Base-by-base conservation (phyloP, 805 yeast genomes). In the Dipodascus albidus region DNA sequence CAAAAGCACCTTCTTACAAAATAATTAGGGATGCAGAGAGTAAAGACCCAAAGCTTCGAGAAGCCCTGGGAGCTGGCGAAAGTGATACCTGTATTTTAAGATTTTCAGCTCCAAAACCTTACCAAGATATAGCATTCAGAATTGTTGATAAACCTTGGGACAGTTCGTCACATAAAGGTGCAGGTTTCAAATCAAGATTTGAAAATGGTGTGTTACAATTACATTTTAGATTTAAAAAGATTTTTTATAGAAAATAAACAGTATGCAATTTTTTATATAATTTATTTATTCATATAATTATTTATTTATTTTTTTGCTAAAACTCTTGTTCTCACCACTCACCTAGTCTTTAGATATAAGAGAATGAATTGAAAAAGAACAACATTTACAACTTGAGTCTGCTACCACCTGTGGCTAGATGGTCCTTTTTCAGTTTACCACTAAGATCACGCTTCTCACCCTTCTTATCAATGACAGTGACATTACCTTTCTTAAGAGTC, bases 391-490 rank as follows among this genome's bases (percentile, higher is more conserved):
- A 59, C 58, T 71, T 69, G 48, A 70, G 57, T 47, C 62, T 58
- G 3, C 62, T 49, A 3, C 64, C 60, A 6, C 54, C 51, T 3
- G 56, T 49, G 33, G 58, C 57, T 17, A 56, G 68, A 51, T 65
- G 63, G 15, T 73, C 72, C 63, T 74, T 79, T 61, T 79, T 79
- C 50, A 76, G 66, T 54, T 83, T 79, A 65, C 96, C 96, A 58
- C 74, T 76, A 56, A 83, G 75, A 66, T 86, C 93, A 52, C 82
- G 77, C 70, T 79, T 78, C 63, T 82, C 82, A 62, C 96, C 96
- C 65, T 79, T 78, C 60, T 77, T 80, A 63, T 83, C 88, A 63
- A 87, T 82, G 57, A 87, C 78, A 1, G 93, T 85, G 60, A 87
- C 80, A 62, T 87, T 87, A 66, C 82, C 85, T 58, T 84, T 86